Evolutionary conservation across 2,329 filamentous ascomycete species (phyloP).

Genomic region (Elsinoe fawcettii): DNA sequence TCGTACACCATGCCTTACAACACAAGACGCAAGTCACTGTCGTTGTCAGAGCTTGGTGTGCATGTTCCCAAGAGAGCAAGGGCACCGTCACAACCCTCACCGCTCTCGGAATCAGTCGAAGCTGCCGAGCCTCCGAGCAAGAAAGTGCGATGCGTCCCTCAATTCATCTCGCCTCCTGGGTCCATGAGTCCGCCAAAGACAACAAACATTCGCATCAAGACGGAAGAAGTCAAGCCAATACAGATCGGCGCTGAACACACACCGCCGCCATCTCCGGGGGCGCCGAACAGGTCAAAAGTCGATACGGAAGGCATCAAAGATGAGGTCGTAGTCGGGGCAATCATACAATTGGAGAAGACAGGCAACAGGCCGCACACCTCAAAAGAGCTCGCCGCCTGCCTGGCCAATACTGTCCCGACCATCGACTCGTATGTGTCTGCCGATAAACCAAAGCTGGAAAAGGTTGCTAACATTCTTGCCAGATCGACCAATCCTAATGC

Average conservation of each 20-base stretch:
- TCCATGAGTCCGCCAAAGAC: conserved; percentile 39
- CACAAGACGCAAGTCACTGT: conserved; percentile 91
- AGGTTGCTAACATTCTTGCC: conserved; percentile 26
- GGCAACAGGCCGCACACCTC: conserved; percentile 89
- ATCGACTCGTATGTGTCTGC: conserved; percentile 74
- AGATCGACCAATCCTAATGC: conserved; percentile 95
- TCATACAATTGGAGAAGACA: conserved; percentile 79
- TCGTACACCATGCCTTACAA: conserved; percentile 73
- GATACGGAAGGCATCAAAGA: conserved; percentile 83
- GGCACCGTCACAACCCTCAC: conserved; percentile 42
- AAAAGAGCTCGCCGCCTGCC: conserved; percentile 78
- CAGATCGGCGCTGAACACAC: conserved; percentile 56
- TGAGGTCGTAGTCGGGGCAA: conserved; percentile 86
- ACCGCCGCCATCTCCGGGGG: conserved; percentile 66
- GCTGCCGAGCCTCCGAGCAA: conserved; percentile 49
- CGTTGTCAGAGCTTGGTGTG: conserved; percentile 85
- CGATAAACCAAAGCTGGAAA: conserved; percentile 20
- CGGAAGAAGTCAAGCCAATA: conserved; percentile 41
- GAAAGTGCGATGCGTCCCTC: conserved; percentile 36
- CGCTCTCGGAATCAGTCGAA: conserved; percentile 54
- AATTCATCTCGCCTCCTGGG: conserved; percentile 28
- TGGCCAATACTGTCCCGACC: conserved; percentile 67
- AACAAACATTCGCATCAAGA: conserved; percentile 39
- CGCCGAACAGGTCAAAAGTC: conserved; percentile 48
- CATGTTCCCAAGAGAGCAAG: conserved; percentile 58